Base-by-base conservation (phyloP, 176 grass and related monocot genomes). In the Bromus sterilis region DNA sequence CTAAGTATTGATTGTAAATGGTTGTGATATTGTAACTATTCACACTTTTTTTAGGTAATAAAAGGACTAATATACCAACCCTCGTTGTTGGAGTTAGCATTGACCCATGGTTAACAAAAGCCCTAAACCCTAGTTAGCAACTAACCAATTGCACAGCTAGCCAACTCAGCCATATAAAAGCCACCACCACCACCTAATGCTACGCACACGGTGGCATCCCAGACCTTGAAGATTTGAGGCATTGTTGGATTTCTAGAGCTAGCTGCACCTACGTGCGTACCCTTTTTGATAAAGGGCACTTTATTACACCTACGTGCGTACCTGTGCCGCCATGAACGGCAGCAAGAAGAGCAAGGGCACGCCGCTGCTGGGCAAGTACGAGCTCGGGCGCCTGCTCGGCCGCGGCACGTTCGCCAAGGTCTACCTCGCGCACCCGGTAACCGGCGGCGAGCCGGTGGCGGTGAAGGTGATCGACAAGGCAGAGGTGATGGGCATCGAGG, bases 381-480 rank as follows among this genome's bases (percentile, higher is more conserved):
- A 97, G 83, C 28, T 97, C 1, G 87, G 89, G 0, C 80, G 74
- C 10, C 31, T 97, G 13, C 91, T 97, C 1, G 94, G 94, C 3
- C 89, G 89, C 11, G 94, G 94, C 37, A 94, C 89, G 48, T 97
- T 97, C 40, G 92, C 94, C 56, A 97, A 97, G 74, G 94, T 97
- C 21, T 97, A 97, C 87, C 81, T 83, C 14, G 92, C 89, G 6
- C 87, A 82, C 4, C 83, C 94, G 7, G 42, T 91, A 12, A 77
- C 78, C 2, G 92, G 78, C 32, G 85, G 87, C 61, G 70, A 78
- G 15, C 10, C 39, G 20, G 94, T 94, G 15, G 94, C 94, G 0
- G 83, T 97, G 49, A 97, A 97, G 69, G 87, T 97, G 29, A 63
- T 97, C 51, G 92, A 97, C 44, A 97, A 97, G 86, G 67, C 85